Evolutionary conservation across 257 asterid genomes (phyloP).

Genomic region (Solanum bukasovii): DNA sequence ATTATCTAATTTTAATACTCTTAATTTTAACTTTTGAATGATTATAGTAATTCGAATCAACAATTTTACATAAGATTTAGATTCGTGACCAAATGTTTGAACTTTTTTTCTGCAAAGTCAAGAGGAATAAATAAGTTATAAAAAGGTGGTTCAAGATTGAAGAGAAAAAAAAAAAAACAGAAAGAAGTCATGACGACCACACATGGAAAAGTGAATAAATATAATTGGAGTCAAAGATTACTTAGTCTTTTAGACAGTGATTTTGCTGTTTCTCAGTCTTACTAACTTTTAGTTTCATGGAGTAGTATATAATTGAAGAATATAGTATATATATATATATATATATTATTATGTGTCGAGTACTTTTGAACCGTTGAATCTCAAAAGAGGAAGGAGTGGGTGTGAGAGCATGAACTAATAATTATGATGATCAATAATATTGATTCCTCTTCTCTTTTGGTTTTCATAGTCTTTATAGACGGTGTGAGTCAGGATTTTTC

Average conservation of each 20-base stretch:
- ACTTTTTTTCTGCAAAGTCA: neutral
- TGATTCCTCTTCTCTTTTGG: too few species aligned
- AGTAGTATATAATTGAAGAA: neutral
- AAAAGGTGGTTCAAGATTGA: neutral
- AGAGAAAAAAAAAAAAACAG: neutral
- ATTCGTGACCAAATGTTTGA: neutral
- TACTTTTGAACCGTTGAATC: constrained; percentile 6
- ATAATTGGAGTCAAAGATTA: neutral
- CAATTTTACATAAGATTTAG: neutral
- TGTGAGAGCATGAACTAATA: constrained; percentile 84
- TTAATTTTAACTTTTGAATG: neutral
- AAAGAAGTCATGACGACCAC: neutral
- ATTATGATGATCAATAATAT: too few species aligned
- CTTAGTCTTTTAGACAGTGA: neutral
- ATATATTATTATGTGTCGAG: too few species aligned
- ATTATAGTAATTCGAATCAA: neutral
- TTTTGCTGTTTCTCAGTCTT: neutral
- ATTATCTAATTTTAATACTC: neutral
- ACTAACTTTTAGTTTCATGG: neutral
- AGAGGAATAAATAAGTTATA: neutral
- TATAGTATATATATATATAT: neutral
- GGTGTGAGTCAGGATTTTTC: too few species aligned
- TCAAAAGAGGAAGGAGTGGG: constrained; percentile 76
- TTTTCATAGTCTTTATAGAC: too few species aligned
- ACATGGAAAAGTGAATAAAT: neutral